phyloP scores from a whole-genome alignment of 2,329 filamentous ascomycete genomes.

The Madurella mycetomatis region DNA sequence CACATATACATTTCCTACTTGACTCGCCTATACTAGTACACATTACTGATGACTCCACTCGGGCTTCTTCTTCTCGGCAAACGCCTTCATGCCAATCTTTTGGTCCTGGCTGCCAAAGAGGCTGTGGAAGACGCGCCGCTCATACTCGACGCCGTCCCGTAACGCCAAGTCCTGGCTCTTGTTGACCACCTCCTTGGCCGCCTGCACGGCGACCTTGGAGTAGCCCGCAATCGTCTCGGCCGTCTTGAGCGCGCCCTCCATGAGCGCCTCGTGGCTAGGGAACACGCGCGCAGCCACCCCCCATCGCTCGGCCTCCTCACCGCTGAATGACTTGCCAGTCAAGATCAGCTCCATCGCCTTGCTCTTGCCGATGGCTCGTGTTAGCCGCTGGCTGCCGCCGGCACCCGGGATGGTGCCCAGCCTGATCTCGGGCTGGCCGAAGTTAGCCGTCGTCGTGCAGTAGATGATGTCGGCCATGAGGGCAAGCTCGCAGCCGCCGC shows the following conservation, averaged over 20 bases:
- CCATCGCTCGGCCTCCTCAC: slow-evolving; percentile 82
- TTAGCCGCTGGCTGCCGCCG: slow-evolving; percentile 85
- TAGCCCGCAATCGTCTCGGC: slow-evolving; percentile 87
- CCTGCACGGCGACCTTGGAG: slow-evolving; percentile 81
- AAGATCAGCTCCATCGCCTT: slow-evolving; percentile 89
- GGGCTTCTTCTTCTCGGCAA: slow-evolving; percentile 89
- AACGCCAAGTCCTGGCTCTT: slow-evolving; percentile 92
- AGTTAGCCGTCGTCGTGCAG: slow-evolving; percentile 78
- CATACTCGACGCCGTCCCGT: slow-evolving; percentile 88
- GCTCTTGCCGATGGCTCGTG: slow-evolving; percentile 75
- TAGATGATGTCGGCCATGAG: slow-evolving; percentile 98
- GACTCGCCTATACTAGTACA: not conserved
- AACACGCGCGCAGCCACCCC: slow-evolving; percentile 83
- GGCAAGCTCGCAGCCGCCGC: slow-evolving; percentile 92
- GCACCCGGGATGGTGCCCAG: slow-evolving; percentile 88
- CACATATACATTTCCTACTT: not conserved
- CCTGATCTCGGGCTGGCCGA: slow-evolving; percentile 97
- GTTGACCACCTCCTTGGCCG: slow-evolving; percentile 96
- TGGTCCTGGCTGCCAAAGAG: slow-evolving; percentile 94
- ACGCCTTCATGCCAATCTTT: slow-evolving; percentile 95
- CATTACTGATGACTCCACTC: slow-evolving; percentile 80
- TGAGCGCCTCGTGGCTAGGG: slow-evolving; percentile 71
- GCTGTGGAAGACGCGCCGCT: slow-evolving; percentile 87
- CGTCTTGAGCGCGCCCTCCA: slow-evolving; percentile 75
- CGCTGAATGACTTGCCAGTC: slow-evolving; percentile 78